Evolutionary conservation across 2,329 filamentous ascomycete genomes (phyloP).

Genomic region (Hymenoscyphus fructigenus): DNA sequence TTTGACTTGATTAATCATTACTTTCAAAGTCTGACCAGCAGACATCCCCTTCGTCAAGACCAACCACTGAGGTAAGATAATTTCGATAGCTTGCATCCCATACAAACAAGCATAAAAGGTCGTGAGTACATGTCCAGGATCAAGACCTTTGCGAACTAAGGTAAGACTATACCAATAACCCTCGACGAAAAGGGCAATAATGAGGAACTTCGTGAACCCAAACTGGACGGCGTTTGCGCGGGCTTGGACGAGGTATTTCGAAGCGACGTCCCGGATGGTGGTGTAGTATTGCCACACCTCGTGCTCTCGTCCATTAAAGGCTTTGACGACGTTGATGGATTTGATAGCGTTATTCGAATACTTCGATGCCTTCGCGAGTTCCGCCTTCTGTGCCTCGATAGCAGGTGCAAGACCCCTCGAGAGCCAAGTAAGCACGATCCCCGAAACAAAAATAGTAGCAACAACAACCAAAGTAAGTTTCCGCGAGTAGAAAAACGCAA

Average conservation of each 20-base stretch:
- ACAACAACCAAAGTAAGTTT: slow-evolving; percentile 78
- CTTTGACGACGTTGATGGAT: slow-evolving; percentile 83
- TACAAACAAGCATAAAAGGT: slow-evolving; percentile 82
- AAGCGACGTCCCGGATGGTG: slow-evolving; percentile 57
- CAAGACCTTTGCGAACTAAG: slow-evolving; percentile 59
- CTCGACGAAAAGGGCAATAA: slow-evolving; percentile 76
- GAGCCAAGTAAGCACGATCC: slow-evolving; percentile 57
- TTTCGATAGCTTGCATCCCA: slow-evolving; percentile 72
- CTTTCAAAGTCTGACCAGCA: slow-evolving; percentile 64
- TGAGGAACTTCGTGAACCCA: slow-evolving; percentile 70
- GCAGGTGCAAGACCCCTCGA: slow-evolving; percentile 61
- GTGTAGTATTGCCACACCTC: slow-evolving; percentile 66
- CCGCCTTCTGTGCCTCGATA: slow-evolving; percentile 66
- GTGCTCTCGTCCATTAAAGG: slow-evolving; percentile 71
- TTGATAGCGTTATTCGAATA: slow-evolving; percentile 66
- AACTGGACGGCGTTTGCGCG: slow-evolving; percentile 69
- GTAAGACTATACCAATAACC: slow-evolving; percentile 86
- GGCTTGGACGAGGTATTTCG: slow-evolving; percentile 66
- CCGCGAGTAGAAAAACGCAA: slow-evolving; percentile 82
- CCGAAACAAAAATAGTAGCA: slow-evolving; percentile 68
- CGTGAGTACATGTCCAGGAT: slow-evolving; percentile 70
- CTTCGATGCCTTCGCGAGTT: slow-evolving; percentile 70
- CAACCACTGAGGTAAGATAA: slow-evolving; percentile 73
- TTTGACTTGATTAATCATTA: slow-evolving; percentile 41
- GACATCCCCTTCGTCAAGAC: slow-evolving; percentile 76